Percentiles rank a stretch among this genome's conserved stretches.
Conservation (phyloP, 2,329 filamentous ascomycete genomes). For the Parastagonospora nodorum region DNA sequence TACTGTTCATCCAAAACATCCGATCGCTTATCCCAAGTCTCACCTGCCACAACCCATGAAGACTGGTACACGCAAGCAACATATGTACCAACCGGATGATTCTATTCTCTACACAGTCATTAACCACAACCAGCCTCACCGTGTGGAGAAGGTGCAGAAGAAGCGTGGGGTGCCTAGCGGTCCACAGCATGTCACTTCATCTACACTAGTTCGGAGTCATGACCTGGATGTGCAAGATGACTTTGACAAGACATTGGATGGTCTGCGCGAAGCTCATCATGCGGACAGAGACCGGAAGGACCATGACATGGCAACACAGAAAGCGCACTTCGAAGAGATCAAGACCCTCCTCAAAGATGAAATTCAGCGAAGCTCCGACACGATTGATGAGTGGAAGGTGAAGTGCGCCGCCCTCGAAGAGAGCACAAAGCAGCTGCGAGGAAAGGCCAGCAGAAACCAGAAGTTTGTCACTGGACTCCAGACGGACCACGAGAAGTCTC, state of each 20-base stretch:
- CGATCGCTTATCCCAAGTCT: no score
- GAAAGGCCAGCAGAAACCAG: constrained; percentile 24
- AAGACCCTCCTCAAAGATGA: constrained; percentile 10
- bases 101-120: neutral
- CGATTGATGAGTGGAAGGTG: constrained; percentile 13
- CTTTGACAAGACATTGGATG: constrained; percentile 13
- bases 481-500: constrained; percentile 32
- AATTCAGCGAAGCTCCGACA: constrained; percentile 8
- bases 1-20: no score
- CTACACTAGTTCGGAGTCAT: neutral
- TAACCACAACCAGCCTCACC: neutral
- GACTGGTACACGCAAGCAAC: neutral
- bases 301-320: constrained; percentile 6
- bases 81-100: neutral
- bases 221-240: neutral
- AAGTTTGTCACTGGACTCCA: constrained; percentile 34
- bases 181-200: neutral
- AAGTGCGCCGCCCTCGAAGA: constrained; percentile 5
- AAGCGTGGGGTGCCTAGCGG: constrained; percentile 2
- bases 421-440: constrained; percentile 10
- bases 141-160: constrained; percentile 15
- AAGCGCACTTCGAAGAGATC: constrained; percentile 11
- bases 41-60: neutral
- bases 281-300: constrained; percentile 14
- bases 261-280: constrained; percentile 10